Percentiles rank a stretch among this genome's conserved stretches.
These are phyloP conservation scores for Fusarium sp. DNA, from an alignment of 2,329 filamentous ascomycete species.

Conservation along the genomic window DNA sequence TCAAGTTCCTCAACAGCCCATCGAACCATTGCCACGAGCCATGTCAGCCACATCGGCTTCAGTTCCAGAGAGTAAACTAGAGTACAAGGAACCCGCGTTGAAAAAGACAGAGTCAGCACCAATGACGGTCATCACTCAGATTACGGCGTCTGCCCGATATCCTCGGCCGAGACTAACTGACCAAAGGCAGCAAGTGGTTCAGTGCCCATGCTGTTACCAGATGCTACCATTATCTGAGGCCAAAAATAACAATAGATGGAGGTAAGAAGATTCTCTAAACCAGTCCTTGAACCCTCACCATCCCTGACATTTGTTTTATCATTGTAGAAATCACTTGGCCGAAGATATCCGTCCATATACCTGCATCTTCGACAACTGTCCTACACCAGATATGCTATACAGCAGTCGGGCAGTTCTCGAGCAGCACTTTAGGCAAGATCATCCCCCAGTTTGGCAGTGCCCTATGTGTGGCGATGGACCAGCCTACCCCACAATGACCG, in stretches of 20 bases:
- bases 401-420: not conserved
- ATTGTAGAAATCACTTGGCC: not conserved
- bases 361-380: not conserved
- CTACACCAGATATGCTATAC: not conserved
- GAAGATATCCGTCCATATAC: not conserved
- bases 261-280: not conserved
- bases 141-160: not conserved
- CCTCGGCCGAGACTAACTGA: fast-evolving
- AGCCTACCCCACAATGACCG: fast-evolving
- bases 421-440: not conserved
- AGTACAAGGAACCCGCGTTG: fast-evolving
- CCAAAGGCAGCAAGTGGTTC: not conserved
- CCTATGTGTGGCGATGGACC: fast-evolving
- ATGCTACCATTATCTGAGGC: fast-evolving
- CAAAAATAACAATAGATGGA: not conserved
- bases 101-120: fast-evolving
- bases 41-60: not conserved
- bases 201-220: not conserved
- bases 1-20: not conserved
- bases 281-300: fast-evolving
- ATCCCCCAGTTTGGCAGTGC: not conserved
- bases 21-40: not conserved
- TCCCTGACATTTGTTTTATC: fast-evolving
- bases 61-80: not conserved
- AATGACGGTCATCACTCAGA: fast-evolving